Evolutionary conservation across 495 filamentous ascomycete genomes (phyloP).

Genomic region (Aspergillus saccharolyticus): DNA sequence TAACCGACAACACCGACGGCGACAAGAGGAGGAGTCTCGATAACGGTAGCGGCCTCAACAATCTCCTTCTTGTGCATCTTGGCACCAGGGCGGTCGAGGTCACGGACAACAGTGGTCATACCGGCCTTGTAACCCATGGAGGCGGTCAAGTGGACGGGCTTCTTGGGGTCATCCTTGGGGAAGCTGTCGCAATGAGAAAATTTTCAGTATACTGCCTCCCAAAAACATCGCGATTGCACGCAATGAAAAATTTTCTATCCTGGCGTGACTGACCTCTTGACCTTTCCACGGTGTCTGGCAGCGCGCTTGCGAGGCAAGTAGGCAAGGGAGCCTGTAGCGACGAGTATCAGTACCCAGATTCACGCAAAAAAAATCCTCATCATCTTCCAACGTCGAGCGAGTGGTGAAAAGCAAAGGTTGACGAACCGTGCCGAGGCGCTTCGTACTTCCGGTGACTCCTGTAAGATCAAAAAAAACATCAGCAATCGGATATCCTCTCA

Average conservation of each 20-base stretch:
- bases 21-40: constrained; percentile 99
- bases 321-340: constrained; percentile 66
- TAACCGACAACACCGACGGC: constrained; percentile 99
- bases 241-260: constrained; percentile 10
- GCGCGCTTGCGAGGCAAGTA: constrained; percentile 97
- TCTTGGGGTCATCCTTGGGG: constrained; percentile 99
- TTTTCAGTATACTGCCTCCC: constrained; percentile 34
- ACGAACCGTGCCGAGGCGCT: constrained; percentile 90
- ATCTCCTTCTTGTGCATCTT: constrained; percentile 99
- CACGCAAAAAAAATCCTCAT: constrained; percentile 18
- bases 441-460: constrained; percentile 78
- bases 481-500: constrained; percentile 25
- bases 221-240: constrained; percentile 10
- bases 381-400: constrained; percentile 25
- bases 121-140: constrained; percentile 99
- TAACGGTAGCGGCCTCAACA: constrained; percentile 97
- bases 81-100: constrained; percentile 97
- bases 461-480: constrained; percentile 23
- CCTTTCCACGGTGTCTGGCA: constrained; percentile 92
- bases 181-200: constrained; percentile 57
- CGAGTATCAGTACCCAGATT: constrained; percentile 34
- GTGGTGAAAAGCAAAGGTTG: constrained; percentile 26
- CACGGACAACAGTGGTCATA: constrained; percentile 99
- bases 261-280: constrained; percentile 73
- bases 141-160: constrained; percentile 98